These are phyloP conservation scores for Kockovaella imperatae DNA, from an alignment of 768 basidiomycete genomes.

Conservation along the genomic window DNA sequence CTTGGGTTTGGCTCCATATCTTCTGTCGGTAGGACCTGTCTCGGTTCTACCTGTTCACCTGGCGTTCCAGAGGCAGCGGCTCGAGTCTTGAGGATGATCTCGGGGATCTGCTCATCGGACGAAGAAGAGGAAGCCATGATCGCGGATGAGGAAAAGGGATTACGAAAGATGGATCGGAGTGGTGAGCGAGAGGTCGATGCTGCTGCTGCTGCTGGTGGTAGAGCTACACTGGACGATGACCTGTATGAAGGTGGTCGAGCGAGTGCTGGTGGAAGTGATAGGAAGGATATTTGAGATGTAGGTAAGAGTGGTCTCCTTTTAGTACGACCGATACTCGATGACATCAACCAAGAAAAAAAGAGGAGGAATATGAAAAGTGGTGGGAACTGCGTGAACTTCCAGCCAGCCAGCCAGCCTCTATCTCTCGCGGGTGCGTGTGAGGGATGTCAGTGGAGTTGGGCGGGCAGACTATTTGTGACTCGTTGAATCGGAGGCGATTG, in stretches of 20 bases:
- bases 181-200: not conserved
- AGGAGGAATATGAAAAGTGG: too few relatives aligned
- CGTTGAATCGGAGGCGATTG: too few relatives aligned
- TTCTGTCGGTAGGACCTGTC: constrained; percentile 44
- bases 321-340: not conserved
- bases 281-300: constrained; percentile 10
- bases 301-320: constrained; percentile 8
- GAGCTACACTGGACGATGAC: not conserved
- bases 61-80: constrained; percentile 40
- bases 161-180: not conserved
- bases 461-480: too few relatives aligned
- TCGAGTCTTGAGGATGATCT: constrained; percentile 31
- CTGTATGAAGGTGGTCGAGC: not conserved
- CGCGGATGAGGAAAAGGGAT: not conserved
- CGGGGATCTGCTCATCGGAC: constrained; percentile 17
- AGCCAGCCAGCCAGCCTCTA: too few relatives aligned
- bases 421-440: too few relatives aligned
- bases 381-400: too few relatives aligned
- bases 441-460: too few relatives aligned
- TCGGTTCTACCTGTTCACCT: constrained; percentile 46
- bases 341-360: too few relatives aligned
- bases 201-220: not conserved
- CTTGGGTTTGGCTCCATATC: constrained; percentile 45
- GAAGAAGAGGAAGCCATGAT: constrained; percentile 10
- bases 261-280: constrained; percentile 11